Evolutionary conservation across 441 rosid species (phyloP).

Genomic region (Eutrema salsugineum): DNA sequence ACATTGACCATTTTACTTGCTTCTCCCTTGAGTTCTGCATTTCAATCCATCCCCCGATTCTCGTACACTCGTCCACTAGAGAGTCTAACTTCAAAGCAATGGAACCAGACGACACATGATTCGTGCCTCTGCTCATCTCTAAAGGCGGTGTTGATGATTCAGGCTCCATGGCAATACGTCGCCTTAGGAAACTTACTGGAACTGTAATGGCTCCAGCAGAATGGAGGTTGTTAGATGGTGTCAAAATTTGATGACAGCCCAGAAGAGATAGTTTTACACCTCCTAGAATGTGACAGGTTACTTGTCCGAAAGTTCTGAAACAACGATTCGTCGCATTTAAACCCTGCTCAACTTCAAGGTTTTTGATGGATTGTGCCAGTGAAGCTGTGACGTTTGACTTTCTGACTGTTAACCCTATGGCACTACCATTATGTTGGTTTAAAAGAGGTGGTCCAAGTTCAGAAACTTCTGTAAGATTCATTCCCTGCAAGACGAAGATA

Average conservation of each 20-base stretch:
- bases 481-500: constrained; percentile 42
- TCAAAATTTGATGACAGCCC: constrained; percentile 52
- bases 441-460: constrained; percentile 66
- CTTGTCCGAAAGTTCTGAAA: constrained; percentile 69
- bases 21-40: constrained; percentile 43
- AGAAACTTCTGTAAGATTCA: constrained; percentile 55
- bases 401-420: constrained; percentile 57
- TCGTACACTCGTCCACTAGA: constrained; percentile 52
- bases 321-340: constrained; percentile 31
- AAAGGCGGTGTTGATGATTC: constrained; percentile 27
- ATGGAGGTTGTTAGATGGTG: constrained; percentile 27
- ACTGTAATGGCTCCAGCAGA: constrained; percentile 48
- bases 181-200: constrained; percentile 47
- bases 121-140: constrained; percentile 20
- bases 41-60: constrained; percentile 76
- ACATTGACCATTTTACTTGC: constrained; percentile 59
- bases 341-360: constrained; percentile 30
- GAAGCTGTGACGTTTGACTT: constrained; percentile 59
- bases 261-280: constrained; percentile 55
- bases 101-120: constrained; percentile 31
- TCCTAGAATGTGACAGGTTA: constrained; percentile 54
- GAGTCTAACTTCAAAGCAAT: constrained; percentile 69
- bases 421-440: constrained; percentile 54
- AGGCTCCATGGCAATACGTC: constrained; percentile 15
- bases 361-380: constrained; percentile 59